A percentile compares a stretch with the other conserved stretches of the same genome.
Conservation (phyloP, 192 early-diverging fungal genomes). For the Podila verticillata region DNA sequence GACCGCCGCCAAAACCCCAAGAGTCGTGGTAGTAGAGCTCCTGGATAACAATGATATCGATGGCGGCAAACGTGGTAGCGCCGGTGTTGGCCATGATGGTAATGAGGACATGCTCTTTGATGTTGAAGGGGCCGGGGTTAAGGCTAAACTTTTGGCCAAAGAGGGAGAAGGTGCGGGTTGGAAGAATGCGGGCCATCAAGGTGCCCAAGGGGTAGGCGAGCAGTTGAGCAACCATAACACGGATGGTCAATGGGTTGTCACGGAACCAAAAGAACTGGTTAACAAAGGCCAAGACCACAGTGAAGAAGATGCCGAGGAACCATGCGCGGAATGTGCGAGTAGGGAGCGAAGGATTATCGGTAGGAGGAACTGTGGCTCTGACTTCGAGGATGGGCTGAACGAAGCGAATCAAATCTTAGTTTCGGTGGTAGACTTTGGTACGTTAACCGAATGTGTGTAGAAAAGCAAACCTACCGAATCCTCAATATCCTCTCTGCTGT, state of each 20-base stretch:
- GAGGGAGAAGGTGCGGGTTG: conserved; percentile 57
- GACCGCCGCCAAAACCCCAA: conserved; percentile 69
- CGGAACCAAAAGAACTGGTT: conserved; percentile 91
- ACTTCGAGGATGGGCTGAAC: conserved; percentile 76
- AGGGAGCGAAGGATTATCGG: conserved; percentile 71
- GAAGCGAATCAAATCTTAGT: conserved; percentile 15
- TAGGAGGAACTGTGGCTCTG: conserved; percentile 72
- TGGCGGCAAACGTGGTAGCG: conserved; percentile 76
- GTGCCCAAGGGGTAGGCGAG: conserved; percentile 80
- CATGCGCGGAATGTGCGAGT: conserved; percentile 79
- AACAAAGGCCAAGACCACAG: conserved; percentile 68
- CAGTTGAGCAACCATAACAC: conserved; percentile 76
- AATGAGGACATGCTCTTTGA: conserved; percentile 91
- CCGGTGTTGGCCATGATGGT: conserved; percentile 79
- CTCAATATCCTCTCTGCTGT: conserved; percentile 40
- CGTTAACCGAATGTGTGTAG: no score
- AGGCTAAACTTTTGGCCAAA: conserved; percentile 62
- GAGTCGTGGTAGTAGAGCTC: conserved; percentile 72
- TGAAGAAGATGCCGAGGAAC: conserved; percentile 78
- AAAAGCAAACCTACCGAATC: conserved; percentile 46
- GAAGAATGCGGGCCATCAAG: conserved; percentile 69
- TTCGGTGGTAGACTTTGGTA: not conserved
- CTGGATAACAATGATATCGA: conserved; percentile 79
- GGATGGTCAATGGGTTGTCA: conserved; percentile 78
- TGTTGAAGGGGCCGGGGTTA: conserved; percentile 88